A percentile compares a stretch with the other conserved stretches of the same genome.
Evolutionary conservation across 495 filamentous ascomycete species (phyloP).

Genomic region (Penicillium arizonense): DNA sequence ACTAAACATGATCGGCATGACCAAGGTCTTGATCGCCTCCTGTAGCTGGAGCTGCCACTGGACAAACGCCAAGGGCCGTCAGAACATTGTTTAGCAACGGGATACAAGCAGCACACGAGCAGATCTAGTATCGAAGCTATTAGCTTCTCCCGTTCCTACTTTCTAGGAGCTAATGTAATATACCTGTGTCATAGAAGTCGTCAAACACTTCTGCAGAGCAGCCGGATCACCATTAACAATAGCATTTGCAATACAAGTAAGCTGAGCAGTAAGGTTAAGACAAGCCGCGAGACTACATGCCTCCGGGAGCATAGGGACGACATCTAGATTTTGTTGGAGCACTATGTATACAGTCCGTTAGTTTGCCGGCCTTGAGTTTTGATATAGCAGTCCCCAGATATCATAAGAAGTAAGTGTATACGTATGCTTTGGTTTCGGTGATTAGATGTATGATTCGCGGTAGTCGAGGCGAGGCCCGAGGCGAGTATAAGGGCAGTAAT

Average conservation of each 20-base stretch:
- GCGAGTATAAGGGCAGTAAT: constrained; percentile 7
- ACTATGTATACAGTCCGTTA: constrained; percentile 5
- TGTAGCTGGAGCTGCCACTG: background rate
- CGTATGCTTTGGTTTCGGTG: background rate
- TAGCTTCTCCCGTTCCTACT: background rate
- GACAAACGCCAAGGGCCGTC: constrained; percentile 19
- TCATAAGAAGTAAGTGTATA: background rate
- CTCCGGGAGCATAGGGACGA: constrained; percentile 16
- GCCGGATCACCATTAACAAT: constrained; percentile 11
- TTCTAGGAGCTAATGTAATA: background rate
- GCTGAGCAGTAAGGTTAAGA: constrained; percentile 14
- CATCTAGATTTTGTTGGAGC: constrained; percentile 7
- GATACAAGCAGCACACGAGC: constrained; percentile 23
- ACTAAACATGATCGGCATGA: background rate
- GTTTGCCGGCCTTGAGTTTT: background rate
- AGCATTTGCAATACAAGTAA: constrained; percentile 20
- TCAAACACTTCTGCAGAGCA: constrained; percentile 19
- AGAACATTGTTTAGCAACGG: constrained; percentile 13
- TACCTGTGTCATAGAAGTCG: constrained; percentile 17
- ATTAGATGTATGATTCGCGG: background rate
- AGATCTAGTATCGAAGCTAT: constrained; percentile 12
- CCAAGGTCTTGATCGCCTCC: background rate
- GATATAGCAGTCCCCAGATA: too few species aligned
- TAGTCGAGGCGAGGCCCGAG: constrained; percentile 8
- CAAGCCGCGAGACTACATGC: constrained; percentile 21